A percentile compares a stretch with the other conserved stretches of the same genome.
These are phyloP conservation scores for Wakefieldia striispora DNA, from an alignment of 768 basidiomycete species.

Conservation along the genomic window DNA sequence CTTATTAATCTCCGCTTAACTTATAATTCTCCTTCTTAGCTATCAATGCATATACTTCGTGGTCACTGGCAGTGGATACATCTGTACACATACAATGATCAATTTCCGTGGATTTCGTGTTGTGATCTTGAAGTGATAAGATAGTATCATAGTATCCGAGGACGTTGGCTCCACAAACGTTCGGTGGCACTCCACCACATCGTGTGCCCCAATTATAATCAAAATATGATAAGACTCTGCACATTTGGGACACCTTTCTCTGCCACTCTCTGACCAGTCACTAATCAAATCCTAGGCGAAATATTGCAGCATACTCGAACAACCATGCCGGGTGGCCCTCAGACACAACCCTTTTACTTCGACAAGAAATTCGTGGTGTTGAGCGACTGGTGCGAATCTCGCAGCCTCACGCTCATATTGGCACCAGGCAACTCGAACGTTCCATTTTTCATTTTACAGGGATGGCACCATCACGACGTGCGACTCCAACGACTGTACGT, in stretches of 20 bases:
- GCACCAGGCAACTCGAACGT: background rate
- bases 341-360: conserved; percentile 27
- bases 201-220: too few species aligned
- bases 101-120: background rate
- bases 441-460: conserved; percentile 40
- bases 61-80: conserved; percentile 6
- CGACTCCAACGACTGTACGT: conserved; percentile 90
- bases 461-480: conserved; percentile 91
- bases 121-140: conserved; percentile 15
- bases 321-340: conserved; percentile 11
- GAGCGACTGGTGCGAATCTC: conserved; percentile 75
- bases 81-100: background rate
- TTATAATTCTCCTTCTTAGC: conserved; percentile 13
- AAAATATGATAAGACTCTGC: background rate
- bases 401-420: background rate
- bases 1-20: conserved; percentile 1
- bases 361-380: conserved; percentile 85
- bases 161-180: conserved; percentile 16
- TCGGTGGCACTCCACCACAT: conserved; percentile 1
- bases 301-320: too few species aligned
- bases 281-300: too few species aligned
- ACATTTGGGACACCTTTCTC: too few species aligned
- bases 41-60: background rate
- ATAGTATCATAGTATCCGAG: background rate
- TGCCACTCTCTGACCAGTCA: too few species aligned